phyloP scores from a whole-genome alignment of 495 filamentous ascomycete genomes.

The Corynascus novoguineensis region DNA sequence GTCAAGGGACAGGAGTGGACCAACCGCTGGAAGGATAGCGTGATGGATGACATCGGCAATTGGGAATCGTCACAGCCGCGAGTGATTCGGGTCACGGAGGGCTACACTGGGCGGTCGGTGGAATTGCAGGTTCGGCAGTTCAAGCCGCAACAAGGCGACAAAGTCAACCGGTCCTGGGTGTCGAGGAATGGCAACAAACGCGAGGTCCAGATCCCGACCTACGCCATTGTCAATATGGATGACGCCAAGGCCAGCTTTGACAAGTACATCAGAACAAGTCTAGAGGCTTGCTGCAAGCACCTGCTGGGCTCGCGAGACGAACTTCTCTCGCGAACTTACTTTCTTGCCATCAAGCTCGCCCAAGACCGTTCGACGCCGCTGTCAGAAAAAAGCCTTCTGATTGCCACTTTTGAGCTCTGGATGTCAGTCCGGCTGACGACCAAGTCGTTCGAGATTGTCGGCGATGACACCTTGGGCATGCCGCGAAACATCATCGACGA shows the following conservation, averaged over 20 bases:
- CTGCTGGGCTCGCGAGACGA: conserved; percentile 34
- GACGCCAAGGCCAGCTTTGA: conserved; percentile 38
- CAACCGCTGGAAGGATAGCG: conserved; percentile 45
- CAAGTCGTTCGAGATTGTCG: conserved; percentile 50
- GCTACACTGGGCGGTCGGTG: conserved; percentile 39
- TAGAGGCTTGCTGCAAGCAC: conserved; percentile 37
- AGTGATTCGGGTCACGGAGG: conserved; percentile 43
- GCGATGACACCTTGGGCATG: conserved; percentile 51
- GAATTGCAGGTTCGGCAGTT: conserved; percentile 44
- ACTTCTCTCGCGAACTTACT: conserved; percentile 41
- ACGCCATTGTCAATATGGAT: conserved; percentile 46
- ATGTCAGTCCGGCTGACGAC: conserved; percentile 54
- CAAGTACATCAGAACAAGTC: conserved; percentile 37
- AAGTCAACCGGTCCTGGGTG: conserved; percentile 43
- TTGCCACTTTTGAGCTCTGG: conserved; percentile 50
- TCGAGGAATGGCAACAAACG: conserved; percentile 30
- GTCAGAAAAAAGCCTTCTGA: conserved; percentile 40
- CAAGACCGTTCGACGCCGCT: conserved; percentile 22
- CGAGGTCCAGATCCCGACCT: conserved; percentile 38
- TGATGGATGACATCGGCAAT: conserved; percentile 44
- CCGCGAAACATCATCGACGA: conserved; percentile 41
- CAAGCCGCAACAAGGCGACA: conserved; percentile 43
- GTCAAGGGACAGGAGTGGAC: conserved; percentile 50
- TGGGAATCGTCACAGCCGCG: conserved; percentile 41
- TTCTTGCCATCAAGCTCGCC: conserved; percentile 34